Evolutionary conservation across 1,284 basidiomycete species (phyloP), one percentile per base, ranked within the genome.

Genomic region (Rhodotorula sp.): DNA sequence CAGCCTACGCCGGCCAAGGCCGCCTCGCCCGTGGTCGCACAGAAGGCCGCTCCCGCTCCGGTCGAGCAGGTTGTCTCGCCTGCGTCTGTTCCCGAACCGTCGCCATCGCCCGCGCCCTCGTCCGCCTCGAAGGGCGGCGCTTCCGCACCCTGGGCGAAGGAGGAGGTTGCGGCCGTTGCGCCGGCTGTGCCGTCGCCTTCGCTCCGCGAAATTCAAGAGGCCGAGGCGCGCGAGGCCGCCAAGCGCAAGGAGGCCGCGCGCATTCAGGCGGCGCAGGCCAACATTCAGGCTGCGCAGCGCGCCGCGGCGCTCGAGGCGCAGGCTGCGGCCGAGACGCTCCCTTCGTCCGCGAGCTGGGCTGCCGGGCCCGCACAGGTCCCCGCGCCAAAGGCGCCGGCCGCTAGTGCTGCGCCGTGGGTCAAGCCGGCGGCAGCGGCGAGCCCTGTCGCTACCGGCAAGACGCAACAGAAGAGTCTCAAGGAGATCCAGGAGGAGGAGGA

Each of bases 401-500:
- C 37, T 27, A n/a, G 50, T 25, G 39, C 53, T 3, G 80, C 81
- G 54, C 78, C 81, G 32, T 72, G 83, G 39, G 59, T 79, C 79
- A 75, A 77, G 58, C 60, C 73, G 44, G 9, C 71, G 61, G 69
- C 75, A 48, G 59, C 78, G 37, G 63, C 73, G 71, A 6, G 63
- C 69, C 10, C 53, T 66, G n/a, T 64, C 80, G 22, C 80, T 74
- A 84, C 10, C 80, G 41, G 13, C n/a, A 63, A 54, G 62, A 36
- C 51, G 22, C 62, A 62, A 19, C 61, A 63, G 32, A 97, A 95
- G 86, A 92, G 92, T 4, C 90, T 99, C 88, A 97, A 95, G 85
- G 94, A 99, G 84, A 99, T 99, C 60, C 93, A 97, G 81, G 94
- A 98, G 81, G 96, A 99, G 79, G 96, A 99, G 81, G 91, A 97